Conservation (phyloP, 345 rosid species). For the Passiflora organensis region DNA sequence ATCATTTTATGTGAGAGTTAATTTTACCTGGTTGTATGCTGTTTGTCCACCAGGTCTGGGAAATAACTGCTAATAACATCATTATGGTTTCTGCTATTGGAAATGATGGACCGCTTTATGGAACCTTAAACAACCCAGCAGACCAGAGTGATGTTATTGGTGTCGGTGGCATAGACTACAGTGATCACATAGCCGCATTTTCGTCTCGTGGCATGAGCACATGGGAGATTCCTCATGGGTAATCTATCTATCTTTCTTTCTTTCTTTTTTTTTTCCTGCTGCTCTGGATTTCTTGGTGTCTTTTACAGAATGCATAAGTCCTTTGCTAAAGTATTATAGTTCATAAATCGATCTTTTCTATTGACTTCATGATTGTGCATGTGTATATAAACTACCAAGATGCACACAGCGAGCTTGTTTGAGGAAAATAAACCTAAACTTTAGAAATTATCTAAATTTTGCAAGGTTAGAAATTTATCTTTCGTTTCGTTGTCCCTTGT, state of each 20-base stretch:
- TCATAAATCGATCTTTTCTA: neutral
- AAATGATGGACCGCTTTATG: constrained; percentile 97
- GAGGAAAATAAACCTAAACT: neutral
- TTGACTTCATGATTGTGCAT: neutral
- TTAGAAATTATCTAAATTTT: neutral
- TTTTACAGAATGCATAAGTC: neutral
- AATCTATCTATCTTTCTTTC: constrained; percentile 20
- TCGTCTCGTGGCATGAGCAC: constrained; percentile 99
- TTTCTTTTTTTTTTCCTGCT: constrained; percentile 2
- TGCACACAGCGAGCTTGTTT: neutral
- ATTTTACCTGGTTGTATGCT: constrained; percentile 6
- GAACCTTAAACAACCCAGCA: constrained; percentile 96
- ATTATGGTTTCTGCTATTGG: constrained; percentile 99
- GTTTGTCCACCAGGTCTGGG: constrained; percentile 76
- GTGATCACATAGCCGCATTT: constrained; percentile 93
- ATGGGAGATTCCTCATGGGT: constrained; percentile 99
- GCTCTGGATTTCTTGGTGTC: constrained; percentile 1
- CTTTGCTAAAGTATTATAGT: neutral
- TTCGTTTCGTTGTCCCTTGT: neutral
- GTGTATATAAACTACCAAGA: neutral
- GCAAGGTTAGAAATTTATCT: constrained; percentile 1
- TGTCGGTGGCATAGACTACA: constrained; percentile 97
- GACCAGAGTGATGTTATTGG: constrained; percentile 99
- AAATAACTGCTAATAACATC: constrained; percentile 93
- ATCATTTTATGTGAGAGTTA: constrained; percentile 1